Evolutionary conservation across 257 asterid genomes (phyloP), one percentile per base, ranked within the genome.

Genomic region (Nicotiana obtusifolia): DNA sequence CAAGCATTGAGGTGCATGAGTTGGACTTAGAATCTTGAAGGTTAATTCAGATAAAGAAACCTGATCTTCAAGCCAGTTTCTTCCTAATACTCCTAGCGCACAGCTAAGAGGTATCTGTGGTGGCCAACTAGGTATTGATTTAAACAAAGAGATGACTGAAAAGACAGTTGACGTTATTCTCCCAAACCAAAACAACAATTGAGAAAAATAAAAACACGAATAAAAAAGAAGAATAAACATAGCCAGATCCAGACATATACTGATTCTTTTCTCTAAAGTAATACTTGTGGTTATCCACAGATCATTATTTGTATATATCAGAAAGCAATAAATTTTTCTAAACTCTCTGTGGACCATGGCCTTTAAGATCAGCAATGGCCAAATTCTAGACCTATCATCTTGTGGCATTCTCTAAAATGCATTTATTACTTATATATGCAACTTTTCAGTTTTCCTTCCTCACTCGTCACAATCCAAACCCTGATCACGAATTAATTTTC

Each of bases 311-410:
- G 41, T 8, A 41, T 41, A 41, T 41, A 47, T 47, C 41, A 22
- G 60, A 19, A 56, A 31, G 67, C 14, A 26, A 54, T 44, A 9
- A 62, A 73, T 35, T 53, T 35, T 53, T 80, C 79, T 52, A 67
- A 65, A 52, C 59, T 13, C 57, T 57, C 22, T 53, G 61, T 26
- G 16, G 24, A 28, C 73, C 73, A 66, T 26, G 24, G 26, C 77
- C 56, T 77, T 15, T 52, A 22, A 57, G 62, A 77, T 65, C 71
- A 77, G 53, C 75, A 83, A 37, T 10, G 17, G 80, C 76, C 76
- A 60, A 24, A 37, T 77, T 68, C 30, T 13, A 41, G 56, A 37
- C 41, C 57, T 49, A 24, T 47, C 78, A 71, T 71, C 59, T 71
- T 44, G 59, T 20, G 60, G 79, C 61, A 47, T 73, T 49, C 61